phyloP scores from a whole-genome alignment of 768 basidiomycete genomes.

The Dentipellis sp. region DNA sequence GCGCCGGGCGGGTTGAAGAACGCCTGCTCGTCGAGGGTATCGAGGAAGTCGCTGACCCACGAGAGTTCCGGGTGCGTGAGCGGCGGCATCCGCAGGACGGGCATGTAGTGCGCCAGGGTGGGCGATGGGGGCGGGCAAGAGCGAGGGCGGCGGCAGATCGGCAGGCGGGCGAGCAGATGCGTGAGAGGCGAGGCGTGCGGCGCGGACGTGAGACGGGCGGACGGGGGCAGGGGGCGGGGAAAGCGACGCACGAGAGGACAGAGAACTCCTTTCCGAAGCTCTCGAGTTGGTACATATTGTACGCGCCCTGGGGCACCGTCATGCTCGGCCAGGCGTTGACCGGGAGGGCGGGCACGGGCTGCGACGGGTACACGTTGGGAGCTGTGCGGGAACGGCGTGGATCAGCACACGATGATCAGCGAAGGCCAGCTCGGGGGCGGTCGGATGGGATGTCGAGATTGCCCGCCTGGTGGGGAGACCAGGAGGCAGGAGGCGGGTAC shows the following conservation, averaged over 20 bases:
- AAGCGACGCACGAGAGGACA: slow-evolving; percentile 54
- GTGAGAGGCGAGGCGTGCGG: no score
- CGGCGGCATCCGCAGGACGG: slow-evolving; percentile 3
- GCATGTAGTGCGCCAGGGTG: not conserved
- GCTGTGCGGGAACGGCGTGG: not conserved
- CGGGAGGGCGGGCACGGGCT: slow-evolving; percentile 20
- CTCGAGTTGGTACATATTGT: slow-evolving; percentile 59
- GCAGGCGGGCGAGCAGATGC: no score
- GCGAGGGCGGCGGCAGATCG: no score
- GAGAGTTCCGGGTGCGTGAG: not conserved
- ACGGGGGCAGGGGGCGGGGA: not conserved
- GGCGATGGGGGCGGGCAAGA: no score
- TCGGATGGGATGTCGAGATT: not conserved
- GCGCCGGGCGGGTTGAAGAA: slow-evolving; percentile 60
- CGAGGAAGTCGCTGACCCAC: slow-evolving; percentile 66
- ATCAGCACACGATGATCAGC: not conserved
- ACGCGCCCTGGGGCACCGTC: slow-evolving; percentile 32
- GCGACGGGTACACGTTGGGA: slow-evolving; percentile 10
- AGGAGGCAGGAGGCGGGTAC: not conserved
- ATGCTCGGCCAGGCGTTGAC: slow-evolving; percentile 45
- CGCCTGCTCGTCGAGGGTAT: slow-evolving; percentile 76
- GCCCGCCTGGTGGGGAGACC: not conserved
- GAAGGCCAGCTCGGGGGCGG: not conserved
- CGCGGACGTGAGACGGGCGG: not conserved
- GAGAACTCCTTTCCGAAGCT: slow-evolving; percentile 77